Evolutionary conservation across 805 yeast species (phyloP).

Genomic region (Hanseniaspora clermontiae): DNA sequence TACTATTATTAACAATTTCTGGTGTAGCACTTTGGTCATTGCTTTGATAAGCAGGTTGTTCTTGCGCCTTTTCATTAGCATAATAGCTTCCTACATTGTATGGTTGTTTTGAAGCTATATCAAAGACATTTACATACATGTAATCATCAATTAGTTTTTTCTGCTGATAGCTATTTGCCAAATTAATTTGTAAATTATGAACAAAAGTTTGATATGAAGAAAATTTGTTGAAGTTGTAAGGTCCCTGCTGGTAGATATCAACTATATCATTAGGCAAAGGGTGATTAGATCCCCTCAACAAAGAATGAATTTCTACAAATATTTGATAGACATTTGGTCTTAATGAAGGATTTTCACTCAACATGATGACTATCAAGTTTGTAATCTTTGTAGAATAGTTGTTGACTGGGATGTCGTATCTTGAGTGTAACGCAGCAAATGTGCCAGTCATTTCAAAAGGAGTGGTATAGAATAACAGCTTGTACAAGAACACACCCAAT

Average conservation of each 20-base stretch:
- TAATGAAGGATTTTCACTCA: constrained; percentile 67
- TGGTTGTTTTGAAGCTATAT: constrained; percentile 24
- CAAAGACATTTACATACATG: constrained; percentile 22
- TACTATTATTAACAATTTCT: constrained; percentile 28
- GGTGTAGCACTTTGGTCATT: background rate
- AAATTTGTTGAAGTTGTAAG: constrained; percentile 45
- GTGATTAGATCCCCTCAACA: constrained; percentile 34
- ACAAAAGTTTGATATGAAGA: constrained; percentile 35
- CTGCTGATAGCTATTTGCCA: constrained; percentile 23
- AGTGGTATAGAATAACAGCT: constrained; percentile 81
- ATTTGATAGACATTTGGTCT: constrained; percentile 87
- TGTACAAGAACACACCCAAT: constrained; percentile 78
- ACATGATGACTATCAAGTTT: constrained; percentile 61
- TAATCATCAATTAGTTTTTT: constrained; percentile 19
- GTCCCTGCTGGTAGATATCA: constrained; percentile 36
- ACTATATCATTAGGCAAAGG: constrained; percentile 34
- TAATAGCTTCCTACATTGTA: constrained; percentile 16
- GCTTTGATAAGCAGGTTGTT: background rate
- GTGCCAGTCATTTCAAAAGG: constrained; percentile 83
- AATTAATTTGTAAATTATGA: constrained; percentile 22
- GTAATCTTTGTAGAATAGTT: constrained; percentile 57
- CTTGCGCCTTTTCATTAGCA: background rate
- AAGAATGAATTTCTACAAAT: constrained; percentile 44
- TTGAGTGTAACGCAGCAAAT: constrained; percentile 73
- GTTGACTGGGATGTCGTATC: constrained; percentile 69